Conservation (phyloP, 129 eudicot species). For the Artemisia tridentata region DNA sequence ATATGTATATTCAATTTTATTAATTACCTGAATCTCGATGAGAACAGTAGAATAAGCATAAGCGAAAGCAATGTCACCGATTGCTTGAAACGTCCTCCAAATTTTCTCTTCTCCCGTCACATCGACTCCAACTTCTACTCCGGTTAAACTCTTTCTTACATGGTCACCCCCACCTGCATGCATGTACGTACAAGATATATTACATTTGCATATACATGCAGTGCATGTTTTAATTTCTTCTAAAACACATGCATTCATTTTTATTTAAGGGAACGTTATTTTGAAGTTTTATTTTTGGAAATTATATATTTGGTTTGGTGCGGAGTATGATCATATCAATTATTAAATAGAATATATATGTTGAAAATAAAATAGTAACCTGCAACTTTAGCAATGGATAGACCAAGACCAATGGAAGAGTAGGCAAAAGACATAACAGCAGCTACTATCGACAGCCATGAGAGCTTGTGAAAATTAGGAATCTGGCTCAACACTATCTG, state of each 20-base stretch:
- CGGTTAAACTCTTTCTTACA: constrained; percentile 46
- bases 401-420: constrained; percentile 68
- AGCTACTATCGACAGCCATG: constrained; percentile 75
- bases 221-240: too few species aligned
- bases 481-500: constrained; percentile 72
- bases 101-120: constrained; percentile 50
- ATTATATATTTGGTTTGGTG: background rate
- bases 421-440: constrained; percentile 89
- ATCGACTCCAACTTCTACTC: constrained; percentile 52
- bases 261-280: background rate
- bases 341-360: too few species aligned
- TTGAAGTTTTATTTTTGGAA: background rate
- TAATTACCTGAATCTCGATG: constrained; percentile 71
- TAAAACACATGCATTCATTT: too few species aligned
- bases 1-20: too few species aligned
- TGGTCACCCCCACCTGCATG: constrained; percentile 19
- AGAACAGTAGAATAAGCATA: constrained; percentile 75
- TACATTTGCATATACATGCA: too few species aligned
- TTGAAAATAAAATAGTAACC: background rate
- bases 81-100: constrained; percentile 76
- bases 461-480: constrained; percentile 67
- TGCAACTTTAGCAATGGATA: constrained; percentile 61
- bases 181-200: background rate
- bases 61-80: constrained; percentile 82
- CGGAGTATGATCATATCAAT: too few species aligned